A percentile compares a stretch with the other conserved stretches of the same genome.
Conservation (phyloP, 129 eudicot species). For the sunflower (Helianthus annuus) region DNA sequence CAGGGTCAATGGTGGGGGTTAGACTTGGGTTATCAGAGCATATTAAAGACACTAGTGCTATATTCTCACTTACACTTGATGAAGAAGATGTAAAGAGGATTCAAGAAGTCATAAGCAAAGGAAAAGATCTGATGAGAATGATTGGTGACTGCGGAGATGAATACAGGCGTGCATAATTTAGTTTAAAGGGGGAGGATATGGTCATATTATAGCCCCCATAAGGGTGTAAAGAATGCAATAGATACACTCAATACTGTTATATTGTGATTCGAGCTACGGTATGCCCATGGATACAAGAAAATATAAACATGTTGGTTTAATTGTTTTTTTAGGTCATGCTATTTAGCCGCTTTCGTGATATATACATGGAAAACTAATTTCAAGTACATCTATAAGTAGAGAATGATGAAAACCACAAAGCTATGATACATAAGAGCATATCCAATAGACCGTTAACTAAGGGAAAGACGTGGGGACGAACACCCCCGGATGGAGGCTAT, state of each 20-base stretch:
- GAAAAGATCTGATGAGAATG: conserved; percentile 72
- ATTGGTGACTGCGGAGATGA: conserved; percentile 99
- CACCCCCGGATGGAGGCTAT: too few relatives aligned
- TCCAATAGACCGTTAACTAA: too few relatives aligned
- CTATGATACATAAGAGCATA: too few relatives aligned
- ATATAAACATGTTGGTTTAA: neutral
- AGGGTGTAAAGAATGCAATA: conserved; percentile 4
- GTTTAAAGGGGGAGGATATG: conserved; percentile 12
- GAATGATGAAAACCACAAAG: too few relatives aligned
- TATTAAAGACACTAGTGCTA: conserved; percentile 65
- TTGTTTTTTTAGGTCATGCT: neutral
- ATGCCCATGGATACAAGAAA: conserved; percentile 10
- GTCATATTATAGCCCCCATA: conserved; percentile 11
- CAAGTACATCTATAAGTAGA: too few relatives aligned
- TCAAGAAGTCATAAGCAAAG: conserved; percentile 59
- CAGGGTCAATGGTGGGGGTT: conserved; percentile 95
- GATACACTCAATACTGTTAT: conserved; percentile 11
- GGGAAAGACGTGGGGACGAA: too few relatives aligned
- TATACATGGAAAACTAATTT: neutral
- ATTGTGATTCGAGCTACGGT: conserved; percentile 12
- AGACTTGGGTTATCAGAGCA: conserved; percentile 91
- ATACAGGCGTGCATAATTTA: conserved; percentile 64
- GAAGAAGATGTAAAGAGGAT: conserved; percentile 75
- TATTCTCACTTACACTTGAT: conserved; percentile 80
- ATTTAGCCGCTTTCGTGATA: neutral